Evolutionary conservation across 805 yeast species (phyloP).

Genomic region (Candida sithepensis): DNA sequence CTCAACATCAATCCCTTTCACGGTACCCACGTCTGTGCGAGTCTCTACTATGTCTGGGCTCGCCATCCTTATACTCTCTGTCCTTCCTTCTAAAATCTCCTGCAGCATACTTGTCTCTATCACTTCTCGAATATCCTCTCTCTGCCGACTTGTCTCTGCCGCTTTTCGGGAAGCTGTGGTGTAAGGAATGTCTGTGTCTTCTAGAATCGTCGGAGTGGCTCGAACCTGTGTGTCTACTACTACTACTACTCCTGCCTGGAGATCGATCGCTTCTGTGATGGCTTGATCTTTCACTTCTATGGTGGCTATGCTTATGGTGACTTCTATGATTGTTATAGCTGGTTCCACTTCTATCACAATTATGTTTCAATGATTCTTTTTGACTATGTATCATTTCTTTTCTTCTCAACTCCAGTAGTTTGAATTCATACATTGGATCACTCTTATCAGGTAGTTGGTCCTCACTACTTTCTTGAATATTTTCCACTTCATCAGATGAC

Average conservation of each 20-base stretch:
- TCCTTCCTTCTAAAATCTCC: background rate
- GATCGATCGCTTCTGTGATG: background rate
- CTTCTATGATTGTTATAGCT: too few species aligned
- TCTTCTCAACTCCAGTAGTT: slow-evolving; percentile 26
- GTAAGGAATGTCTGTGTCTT: background rate
- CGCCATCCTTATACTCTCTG: background rate
- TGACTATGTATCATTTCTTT: slow-evolving; percentile 7
- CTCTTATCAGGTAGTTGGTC: slow-evolving; percentile 27
- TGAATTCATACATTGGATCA: slow-evolving; percentile 51
- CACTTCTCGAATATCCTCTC: background rate
- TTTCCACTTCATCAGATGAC: background rate
- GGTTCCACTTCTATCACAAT: too few species aligned
- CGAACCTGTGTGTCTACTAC: background rate
- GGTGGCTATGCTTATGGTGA: too few species aligned
- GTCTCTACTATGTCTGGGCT: background rate
- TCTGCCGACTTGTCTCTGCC: background rate
- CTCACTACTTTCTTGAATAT: too few species aligned
- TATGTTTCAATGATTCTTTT: too few species aligned
- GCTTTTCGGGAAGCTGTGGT: background rate
- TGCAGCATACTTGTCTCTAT: background rate
- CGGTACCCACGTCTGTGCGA: background rate
- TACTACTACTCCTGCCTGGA: background rate
- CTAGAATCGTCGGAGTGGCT: background rate
- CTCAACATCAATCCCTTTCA: background rate
- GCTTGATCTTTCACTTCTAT: background rate